A percentile compares a stretch with the other conserved stretches of the same genome.
Evolutionary conservation across 108 stramenopile genomes (phyloP).

Genomic region (Nannochloropsis gaditana): DNA sequence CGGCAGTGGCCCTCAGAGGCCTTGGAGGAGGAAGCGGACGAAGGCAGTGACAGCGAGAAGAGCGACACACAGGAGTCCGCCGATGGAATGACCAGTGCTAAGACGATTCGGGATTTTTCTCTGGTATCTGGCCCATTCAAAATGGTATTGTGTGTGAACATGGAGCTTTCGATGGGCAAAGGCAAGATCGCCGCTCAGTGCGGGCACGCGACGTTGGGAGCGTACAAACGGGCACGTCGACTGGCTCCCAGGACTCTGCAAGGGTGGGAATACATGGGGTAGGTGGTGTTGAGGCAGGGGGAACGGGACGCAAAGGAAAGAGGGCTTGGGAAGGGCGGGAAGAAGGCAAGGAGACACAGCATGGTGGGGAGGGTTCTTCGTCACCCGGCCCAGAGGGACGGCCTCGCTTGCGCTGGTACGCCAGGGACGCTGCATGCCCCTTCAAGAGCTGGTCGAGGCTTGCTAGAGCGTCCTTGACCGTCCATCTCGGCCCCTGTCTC

Average conservation of each 20-base stretch:
- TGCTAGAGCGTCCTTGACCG: too few relatives aligned
- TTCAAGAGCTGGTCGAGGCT: too few relatives aligned
- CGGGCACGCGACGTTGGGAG: conserved; percentile 53
- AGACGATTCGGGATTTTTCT: conserved; percentile 29
- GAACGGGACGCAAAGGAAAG: too few relatives aligned
- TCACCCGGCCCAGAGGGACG: not conserved
- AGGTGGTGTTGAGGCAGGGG: not conserved
- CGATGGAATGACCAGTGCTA: conserved; percentile 26
- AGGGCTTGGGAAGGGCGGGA: not conserved
- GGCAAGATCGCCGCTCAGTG: conserved; percentile 55
- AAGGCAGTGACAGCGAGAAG: not conserved
- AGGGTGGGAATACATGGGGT: conserved; percentile 13
- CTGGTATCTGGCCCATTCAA: conserved; percentile 49
- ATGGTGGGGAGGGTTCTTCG: too few relatives aligned
- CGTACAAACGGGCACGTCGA: conserved; percentile 34
- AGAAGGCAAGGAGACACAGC: not conserved
- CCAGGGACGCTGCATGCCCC: not conserved
- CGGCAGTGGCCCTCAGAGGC: not conserved
- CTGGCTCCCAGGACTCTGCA: not conserved
- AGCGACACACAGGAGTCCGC: conserved; percentile 25
- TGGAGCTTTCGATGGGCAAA: conserved; percentile 56
- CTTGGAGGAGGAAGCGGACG: not conserved
- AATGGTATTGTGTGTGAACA: conserved; percentile 52
- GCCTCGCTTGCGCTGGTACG: not conserved
- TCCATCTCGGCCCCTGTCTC: too few relatives aligned